Base-by-base conservation (phyloP, 768 basidiomycete species). In the Lactarius tabidus region DNA sequence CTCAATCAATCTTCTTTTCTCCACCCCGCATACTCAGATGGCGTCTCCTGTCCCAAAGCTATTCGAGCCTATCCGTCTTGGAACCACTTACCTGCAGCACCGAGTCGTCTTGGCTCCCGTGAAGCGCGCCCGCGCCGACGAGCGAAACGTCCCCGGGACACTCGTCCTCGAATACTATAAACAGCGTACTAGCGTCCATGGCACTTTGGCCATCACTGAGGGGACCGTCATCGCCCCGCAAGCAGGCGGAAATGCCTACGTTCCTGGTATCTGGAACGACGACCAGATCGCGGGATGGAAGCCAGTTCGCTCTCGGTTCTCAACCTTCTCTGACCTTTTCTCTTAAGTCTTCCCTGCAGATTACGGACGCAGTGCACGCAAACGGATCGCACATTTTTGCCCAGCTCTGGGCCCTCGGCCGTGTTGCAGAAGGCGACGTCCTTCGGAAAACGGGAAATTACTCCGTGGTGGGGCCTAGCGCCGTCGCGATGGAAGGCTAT, bases 221-320 rank as follows among this genome's bases (percentile, higher is more conserved):
- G 85, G 79, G 0, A 84, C 85, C 1, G 75, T 80, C 59, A 81
- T 89, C 56, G 78, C 82, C 0, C 71, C 72, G 1, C 69, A 79
- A 9, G 84, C 85, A 82, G 83, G 7, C 83, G 85, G 3, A 76
- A 63, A 75, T 77, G 1, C 84, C n/a, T n/a, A n/a, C n/a, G n/a
- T n/a, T n/a, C n/a, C 85, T 0, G 84, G 85, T 0, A 79, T 85
- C 33, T 85, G 78, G 75, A 78, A 70, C 12, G 71, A 75, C 4
- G 81, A 80, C 26, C 85, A 87, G 66, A 76, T 86, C 36, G 69
- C 64, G 1, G 82, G 75, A 0, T 89, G 86, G 87, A 84, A 82
- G 70, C 70, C 78, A 75, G 83, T 79, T 33, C 26, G 75, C 10
- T 10, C 9, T 14, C 26, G 14, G 41, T 20, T 14, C 48, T 18